These are phyloP conservation scores for Tausonia pullulans DNA, from an alignment of 1,284 basidiomycete genomes.

Conservation along the genomic window DNA sequence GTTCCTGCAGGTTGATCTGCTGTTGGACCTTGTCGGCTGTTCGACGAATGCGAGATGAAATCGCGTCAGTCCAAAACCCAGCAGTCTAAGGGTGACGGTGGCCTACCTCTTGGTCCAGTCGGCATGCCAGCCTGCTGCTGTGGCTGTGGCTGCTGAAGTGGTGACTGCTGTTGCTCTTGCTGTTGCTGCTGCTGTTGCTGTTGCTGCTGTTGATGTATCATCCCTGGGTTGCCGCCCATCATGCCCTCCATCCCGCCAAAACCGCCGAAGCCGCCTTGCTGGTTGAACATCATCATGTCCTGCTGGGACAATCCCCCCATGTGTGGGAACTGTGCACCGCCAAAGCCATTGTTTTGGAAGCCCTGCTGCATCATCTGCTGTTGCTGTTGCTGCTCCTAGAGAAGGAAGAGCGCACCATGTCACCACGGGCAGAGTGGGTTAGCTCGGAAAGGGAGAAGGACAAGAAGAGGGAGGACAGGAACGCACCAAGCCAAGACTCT, in stretches of 20 bases:
- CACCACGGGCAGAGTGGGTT: background rate
- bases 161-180: background rate
- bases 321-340: no score
- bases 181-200: background rate
- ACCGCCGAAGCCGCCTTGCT: slow-evolving; percentile 17
- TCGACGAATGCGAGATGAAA: background rate
- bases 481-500: slow-evolving; percentile 37
- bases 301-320: background rate
- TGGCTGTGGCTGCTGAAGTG: background rate
- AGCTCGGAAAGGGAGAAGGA: background rate
- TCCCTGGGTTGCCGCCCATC: slow-evolving; percentile 30
- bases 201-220: slow-evolving; percentile 4
- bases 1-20: background rate
- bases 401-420: background rate
- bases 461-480: background rate
- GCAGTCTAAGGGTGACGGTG: background rate
- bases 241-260: slow-evolving; percentile 21
- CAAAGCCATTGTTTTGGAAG: background rate
- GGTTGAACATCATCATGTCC: background rate
- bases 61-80: background rate
- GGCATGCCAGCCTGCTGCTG: background rate
- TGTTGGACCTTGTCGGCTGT: background rate
- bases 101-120: background rate
- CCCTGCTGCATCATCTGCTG: slow-evolving; percentile 29
- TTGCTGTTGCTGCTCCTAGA: slow-evolving; percentile 25